phyloP scores from a whole-genome alignment of 192 early-diverging fungal species.

The Mycoemilia scoparia region DNA sequence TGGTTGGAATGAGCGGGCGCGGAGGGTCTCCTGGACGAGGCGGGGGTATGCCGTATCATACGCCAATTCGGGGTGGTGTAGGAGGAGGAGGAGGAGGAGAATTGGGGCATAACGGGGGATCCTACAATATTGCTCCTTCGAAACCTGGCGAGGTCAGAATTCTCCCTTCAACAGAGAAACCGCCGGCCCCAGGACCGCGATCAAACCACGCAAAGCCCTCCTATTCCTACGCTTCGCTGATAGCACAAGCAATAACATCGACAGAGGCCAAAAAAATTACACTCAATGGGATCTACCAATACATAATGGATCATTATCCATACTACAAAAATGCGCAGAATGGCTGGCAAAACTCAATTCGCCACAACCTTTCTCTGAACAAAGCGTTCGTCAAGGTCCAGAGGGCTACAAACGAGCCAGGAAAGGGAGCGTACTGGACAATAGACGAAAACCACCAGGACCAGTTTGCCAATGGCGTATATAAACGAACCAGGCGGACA shows the following conservation, averaged over 20 bases:
- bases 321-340: conserved; percentile 70
- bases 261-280: conserved; percentile 50
- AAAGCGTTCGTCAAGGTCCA: conserved; percentile 82
- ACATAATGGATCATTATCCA: conserved; percentile 61
- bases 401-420: conserved; percentile 64
- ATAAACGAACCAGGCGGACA: conserved; percentile 40
- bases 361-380: conserved; percentile 93
- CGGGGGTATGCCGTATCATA: too few species aligned
- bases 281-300: conserved; percentile 78
- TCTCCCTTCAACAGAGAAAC: conserved; percentile 19
- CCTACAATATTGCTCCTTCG: neutral
- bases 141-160: conserved; percentile 10
- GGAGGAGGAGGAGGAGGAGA: neutral
- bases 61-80: neutral
- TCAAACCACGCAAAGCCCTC: conserved; percentile 43
- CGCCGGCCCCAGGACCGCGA: conserved; percentile 1
- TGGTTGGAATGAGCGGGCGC: too few species aligned
- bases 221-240: conserved; percentile 74
- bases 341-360: conserved; percentile 95
- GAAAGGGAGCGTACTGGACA: conserved; percentile 91
- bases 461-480: conserved; percentile 53
- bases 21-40: too few species aligned
- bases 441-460: conserved; percentile 51
- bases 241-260: conserved; percentile 79
- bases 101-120: neutral